phyloP scores from a whole-genome alignment of 176 grass and related monocot genomes.

The Oryza nivara region DNA sequence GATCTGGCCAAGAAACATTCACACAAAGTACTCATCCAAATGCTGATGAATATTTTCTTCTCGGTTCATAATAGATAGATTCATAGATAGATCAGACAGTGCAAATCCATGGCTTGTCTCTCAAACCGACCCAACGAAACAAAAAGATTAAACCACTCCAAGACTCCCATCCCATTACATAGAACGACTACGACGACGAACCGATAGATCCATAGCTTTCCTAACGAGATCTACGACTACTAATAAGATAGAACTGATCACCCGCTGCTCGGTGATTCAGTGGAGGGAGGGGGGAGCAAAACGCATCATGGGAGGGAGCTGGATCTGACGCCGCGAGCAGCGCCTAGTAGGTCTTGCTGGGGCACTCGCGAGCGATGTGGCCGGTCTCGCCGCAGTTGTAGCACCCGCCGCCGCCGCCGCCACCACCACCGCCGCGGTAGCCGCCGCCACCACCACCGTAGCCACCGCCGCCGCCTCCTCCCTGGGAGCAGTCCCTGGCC shows the following conservation, averaged over 20 bases:
- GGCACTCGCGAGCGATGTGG: neutral
- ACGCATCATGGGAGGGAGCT: neutral
- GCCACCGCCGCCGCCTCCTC: neutral
- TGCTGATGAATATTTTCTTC: neutral
- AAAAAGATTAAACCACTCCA: neutral
- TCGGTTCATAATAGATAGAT: neutral
- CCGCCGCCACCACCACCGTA: neutral
- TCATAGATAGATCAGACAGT: neutral
- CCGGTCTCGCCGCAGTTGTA: conserved; percentile 1
- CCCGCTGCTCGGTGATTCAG: neutral
- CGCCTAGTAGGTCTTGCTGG: neutral
- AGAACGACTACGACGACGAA: neutral
- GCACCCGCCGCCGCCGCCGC: neutral
- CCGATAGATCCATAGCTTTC: neutral
- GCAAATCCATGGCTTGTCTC: neutral
- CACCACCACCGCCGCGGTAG: no score
- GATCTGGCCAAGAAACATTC: neutral
- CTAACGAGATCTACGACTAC: neutral
- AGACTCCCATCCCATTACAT: neutral
- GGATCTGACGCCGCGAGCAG: neutral
- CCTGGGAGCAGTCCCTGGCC: conserved; percentile 1
- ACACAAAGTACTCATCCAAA: neutral
- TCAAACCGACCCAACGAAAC: neutral
- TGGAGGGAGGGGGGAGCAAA: neutral
- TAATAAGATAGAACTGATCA: neutral